Conservation (phyloP, 345 rosid genomes). For the Dimocarpus longan region DNA sequence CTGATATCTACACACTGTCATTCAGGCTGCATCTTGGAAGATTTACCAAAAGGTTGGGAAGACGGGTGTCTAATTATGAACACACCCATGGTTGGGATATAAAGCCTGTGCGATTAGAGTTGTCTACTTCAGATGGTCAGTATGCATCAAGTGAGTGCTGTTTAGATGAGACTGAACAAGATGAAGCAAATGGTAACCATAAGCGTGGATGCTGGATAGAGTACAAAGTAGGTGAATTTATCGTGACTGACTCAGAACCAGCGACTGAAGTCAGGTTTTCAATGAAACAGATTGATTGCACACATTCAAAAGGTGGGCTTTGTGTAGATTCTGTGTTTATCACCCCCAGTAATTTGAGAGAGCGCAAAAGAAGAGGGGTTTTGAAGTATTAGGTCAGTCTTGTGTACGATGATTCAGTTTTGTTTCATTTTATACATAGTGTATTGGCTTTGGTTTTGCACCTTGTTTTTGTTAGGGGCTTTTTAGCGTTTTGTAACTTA, state of each 20-base stretch:
- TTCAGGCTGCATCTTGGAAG: slow-evolving; percentile 90
- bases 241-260: slow-evolving; percentile 59
- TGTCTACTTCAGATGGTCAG: slow-evolving; percentile 74
- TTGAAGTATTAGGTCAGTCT: slow-evolving; percentile 43
- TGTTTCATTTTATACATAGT: slow-evolving; percentile 30
- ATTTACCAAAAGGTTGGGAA: slow-evolving; percentile 68
- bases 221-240: slow-evolving; percentile 79
- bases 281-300: slow-evolving; percentile 96
- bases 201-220: slow-evolving; percentile 94
- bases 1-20: slow-evolving; percentile 72
- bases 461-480: slow-evolving; percentile 21
- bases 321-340: slow-evolving; percentile 92
- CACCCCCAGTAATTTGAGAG: slow-evolving; percentile 68
- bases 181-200: slow-evolving; percentile 53
- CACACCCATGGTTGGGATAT: slow-evolving; percentile 90
- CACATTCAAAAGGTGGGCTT: slow-evolving; percentile 91
- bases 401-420: slow-evolving; percentile 43
- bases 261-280: slow-evolving; percentile 73
- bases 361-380: slow-evolving; percentile 46
- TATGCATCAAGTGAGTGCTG: slow-evolving; percentile 59
- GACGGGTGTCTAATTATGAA: slow-evolving; percentile 66
- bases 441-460: slow-evolving; percentile 29
- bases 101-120: slow-evolving; percentile 68
- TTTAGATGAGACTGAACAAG: slow-evolving; percentile 55
- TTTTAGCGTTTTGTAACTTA: slow-evolving; percentile 24